Evolutionary conservation across 768 basidiomycete genomes (phyloP).

Genomic region (Baorangia bicolor): DNA sequence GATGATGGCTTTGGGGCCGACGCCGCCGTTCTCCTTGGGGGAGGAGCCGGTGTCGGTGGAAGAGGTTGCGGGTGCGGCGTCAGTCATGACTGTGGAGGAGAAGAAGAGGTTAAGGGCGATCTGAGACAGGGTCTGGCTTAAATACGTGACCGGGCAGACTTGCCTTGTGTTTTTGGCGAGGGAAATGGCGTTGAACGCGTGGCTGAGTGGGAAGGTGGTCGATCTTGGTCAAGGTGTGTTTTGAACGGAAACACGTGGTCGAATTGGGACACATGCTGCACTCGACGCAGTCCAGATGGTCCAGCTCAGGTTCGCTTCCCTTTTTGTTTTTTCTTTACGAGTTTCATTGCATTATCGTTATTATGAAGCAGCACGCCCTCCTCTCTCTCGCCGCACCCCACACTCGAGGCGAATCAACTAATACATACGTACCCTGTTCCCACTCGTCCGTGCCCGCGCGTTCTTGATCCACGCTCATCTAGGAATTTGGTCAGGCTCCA

Average conservation of each 20-base stretch:
- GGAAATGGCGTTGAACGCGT: constrained; percentile 13
- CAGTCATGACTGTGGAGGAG: constrained; percentile 43
- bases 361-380: constrained; percentile 1
- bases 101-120: neutral
- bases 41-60: constrained; percentile 52
- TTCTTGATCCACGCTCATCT: neutral
- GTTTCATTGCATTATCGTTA: neutral
- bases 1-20: constrained; percentile 79
- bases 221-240: constrained; percentile 18
- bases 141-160: constrained; percentile 19
- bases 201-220: constrained; percentile 15
- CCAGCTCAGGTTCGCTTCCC: constrained; percentile 1
- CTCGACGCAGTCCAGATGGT: neutral
- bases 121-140: constrained; percentile 17
- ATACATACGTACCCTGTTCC: neutral
- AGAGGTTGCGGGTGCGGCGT: constrained; percentile 57
- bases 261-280: neutral
- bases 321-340: neutral
- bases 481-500: neutral
- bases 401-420: neutral
- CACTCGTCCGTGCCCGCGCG: neutral
- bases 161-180: constrained; percentile 32
- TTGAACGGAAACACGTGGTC: constrained; percentile 19
- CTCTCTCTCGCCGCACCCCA: constrained; percentile 1
- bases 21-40: constrained; percentile 38